These are phyloP conservation scores for Epipyxis sp. DNA, from an alignment of 108 stramenopile species.

Conservation along the genomic window DNA sequence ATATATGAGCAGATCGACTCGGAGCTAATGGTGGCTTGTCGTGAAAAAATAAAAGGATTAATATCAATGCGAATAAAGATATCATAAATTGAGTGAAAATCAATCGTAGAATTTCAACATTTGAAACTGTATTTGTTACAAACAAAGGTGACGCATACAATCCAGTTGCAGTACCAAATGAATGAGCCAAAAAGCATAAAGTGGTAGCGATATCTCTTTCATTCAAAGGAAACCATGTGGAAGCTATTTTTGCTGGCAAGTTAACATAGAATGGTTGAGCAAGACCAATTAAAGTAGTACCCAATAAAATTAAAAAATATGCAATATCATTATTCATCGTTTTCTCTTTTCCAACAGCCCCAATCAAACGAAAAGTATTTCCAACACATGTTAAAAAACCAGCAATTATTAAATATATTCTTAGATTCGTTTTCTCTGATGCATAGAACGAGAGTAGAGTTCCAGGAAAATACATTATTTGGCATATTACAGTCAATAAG, in stretches of 20 bases:
- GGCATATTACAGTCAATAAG: slow-evolving; percentile 9
- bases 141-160: slow-evolving; percentile 34
- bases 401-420: background rate
- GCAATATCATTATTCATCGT: background rate
- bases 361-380: background rate
- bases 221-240: slow-evolving; percentile 41
- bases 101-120: background rate
- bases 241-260: slow-evolving; percentile 39
- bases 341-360: background rate
- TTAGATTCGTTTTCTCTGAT: background rate
- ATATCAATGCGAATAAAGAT: background rate
- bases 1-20: slow-evolving; percentile 5
- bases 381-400: slow-evolving; percentile 18
- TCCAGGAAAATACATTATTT: slow-evolving; percentile 25
- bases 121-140: background rate
- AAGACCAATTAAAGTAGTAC: slow-evolving; percentile 41
- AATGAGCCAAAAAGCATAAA: slow-evolving; percentile 37
- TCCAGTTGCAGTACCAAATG: slow-evolving; percentile 48
- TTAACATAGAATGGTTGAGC: slow-evolving; percentile 51
- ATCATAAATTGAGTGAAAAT: background rate
- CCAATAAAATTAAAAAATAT: slow-evolving; percentile 37
- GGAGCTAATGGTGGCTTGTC: background rate
- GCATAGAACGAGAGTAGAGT: background rate
- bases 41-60: background rate
- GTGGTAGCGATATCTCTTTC: slow-evolving; percentile 47